Evolutionary conservation across 768 basidiomycete species (phyloP).

Genomic region (Udeniomyces megalosporus): DNA sequence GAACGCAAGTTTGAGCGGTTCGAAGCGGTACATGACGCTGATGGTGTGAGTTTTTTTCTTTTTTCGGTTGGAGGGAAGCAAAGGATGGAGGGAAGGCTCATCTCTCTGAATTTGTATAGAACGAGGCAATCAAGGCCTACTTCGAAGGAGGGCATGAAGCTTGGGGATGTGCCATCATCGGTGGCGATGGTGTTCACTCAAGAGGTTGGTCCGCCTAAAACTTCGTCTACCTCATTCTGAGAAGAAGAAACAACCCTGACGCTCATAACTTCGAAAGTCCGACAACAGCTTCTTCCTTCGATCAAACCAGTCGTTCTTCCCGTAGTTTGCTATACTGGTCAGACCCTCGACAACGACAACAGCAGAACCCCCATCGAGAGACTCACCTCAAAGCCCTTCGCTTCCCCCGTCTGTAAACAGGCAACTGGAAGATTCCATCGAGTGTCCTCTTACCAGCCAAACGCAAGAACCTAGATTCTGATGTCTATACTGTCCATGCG

Average conservation of each 20-base stretch:
- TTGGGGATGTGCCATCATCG: slow-evolving; percentile 7
- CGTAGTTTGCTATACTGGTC: slow-evolving; percentile 9
- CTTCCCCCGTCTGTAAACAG: not conserved
- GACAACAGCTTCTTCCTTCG: slow-evolving; percentile 1
- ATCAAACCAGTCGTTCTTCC: slow-evolving; percentile 1
- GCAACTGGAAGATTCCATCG: no score
- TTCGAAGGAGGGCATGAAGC: slow-evolving; percentile 2
- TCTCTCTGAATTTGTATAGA: not conserved
- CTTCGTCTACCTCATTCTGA: not conserved
- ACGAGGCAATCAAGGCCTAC: slow-evolving; percentile 1
- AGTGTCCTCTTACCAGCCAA: no score
- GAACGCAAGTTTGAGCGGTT: not conserved
- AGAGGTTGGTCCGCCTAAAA: not conserved
- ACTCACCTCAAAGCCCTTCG: not conserved
- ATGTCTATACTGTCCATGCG: no score
- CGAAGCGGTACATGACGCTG: not conserved
- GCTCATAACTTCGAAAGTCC: not conserved
- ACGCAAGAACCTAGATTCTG: no score
- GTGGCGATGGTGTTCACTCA: slow-evolving; percentile 5
- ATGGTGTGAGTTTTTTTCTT: not conserved
- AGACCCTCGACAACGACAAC: not conserved
- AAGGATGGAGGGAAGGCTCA: no score
- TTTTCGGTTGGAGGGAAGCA: no score
- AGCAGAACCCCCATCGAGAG: not conserved
- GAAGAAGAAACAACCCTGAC: not conserved